Evolutionary conservation across 2,329 filamentous ascomycete genomes (phyloP), one percentile per base, ranked within the genome.

Genomic region (Venturia oleaginea): DNA sequence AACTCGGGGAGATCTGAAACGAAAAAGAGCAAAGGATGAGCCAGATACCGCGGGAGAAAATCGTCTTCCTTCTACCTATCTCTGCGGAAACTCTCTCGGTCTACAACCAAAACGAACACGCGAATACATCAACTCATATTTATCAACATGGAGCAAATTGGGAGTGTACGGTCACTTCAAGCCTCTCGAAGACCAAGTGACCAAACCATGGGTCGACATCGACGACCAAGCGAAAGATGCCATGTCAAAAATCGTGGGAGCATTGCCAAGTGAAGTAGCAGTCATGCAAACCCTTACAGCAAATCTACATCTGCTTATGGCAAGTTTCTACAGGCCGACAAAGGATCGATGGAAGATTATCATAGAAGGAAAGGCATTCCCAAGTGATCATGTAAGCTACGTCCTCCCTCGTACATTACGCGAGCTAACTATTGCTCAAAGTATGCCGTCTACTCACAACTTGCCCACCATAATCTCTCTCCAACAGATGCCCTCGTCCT

Each of bases 61-160:
- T 17, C 69, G 79, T n/a, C 62, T 34, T 34, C 76, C 78, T 59
- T 83, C 82, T 66, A 87, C 91, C 66, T 97, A 96, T 75, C 86
- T 97, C 67, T 93, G 91, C 68, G 92, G 92, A 65, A 96, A 96
- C 78, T 96, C 91, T 0, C 83, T 96, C 1, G 92, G 92, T 43
- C 83, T 93, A 4, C 92, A 96, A 74, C 91, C 92, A 55, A 85
- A 83, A 67, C 83, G 83, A 17, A 86, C 87, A 0, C 80, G 83
- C 22, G 77, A 81, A 19, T 86, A 90, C 67, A 77, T 96, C 67
- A 79, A 86, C 57, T 83, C 85, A 5, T 91, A 95, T 69, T 82
- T 96, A 0, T 84, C 88, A 67, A 91, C 90, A 3, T 96, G 92
- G 92, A 88, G 88, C 0, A 88, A 86, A 0, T 88, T 94, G 68